Conservation (phyloP, 306 rosid species). For the Dryas alaskensis region DNA sequence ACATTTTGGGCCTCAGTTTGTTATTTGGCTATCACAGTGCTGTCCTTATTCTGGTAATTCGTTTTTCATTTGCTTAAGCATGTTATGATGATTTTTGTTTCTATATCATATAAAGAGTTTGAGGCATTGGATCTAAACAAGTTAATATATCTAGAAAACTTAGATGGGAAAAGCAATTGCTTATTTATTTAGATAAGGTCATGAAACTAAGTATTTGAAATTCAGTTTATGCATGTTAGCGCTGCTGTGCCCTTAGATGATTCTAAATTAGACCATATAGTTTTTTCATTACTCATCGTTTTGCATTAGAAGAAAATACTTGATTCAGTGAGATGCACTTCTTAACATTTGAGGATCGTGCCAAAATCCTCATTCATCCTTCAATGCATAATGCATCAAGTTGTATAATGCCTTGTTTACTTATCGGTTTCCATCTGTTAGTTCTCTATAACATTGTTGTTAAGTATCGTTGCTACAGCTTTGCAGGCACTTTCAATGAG, state of each 20-base stretch:
- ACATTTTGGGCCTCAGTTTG: not conserved
- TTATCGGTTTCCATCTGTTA: not conserved
- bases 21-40: not conserved
- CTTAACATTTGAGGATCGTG: not conserved
- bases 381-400: not conserved
- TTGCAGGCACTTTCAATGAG: conserved; percentile 97
- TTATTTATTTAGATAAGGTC: not conserved
- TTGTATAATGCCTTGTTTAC: not conserved
- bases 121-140: not conserved
- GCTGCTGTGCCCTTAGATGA: not conserved
- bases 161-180: not conserved
- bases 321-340: not conserved
- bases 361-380: not conserved
- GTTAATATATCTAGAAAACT: not conserved
- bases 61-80: not conserved
- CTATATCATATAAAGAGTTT: not conserved
- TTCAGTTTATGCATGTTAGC: not conserved
- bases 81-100: not conserved
- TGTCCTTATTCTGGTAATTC: not conserved
- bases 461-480: conserved; percentile 50
- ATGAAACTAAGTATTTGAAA: not conserved
- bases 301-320: not conserved
- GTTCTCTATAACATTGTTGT: not conserved
- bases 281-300: not conserved
- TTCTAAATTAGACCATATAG: not conserved